Percentiles rank a stretch among this genome's conserved stretches.
These are phyloP conservation scores for Penicillium sp. DNA, from an alignment of 2,329 filamentous ascomycete species.

Conservation along the genomic window DNA sequence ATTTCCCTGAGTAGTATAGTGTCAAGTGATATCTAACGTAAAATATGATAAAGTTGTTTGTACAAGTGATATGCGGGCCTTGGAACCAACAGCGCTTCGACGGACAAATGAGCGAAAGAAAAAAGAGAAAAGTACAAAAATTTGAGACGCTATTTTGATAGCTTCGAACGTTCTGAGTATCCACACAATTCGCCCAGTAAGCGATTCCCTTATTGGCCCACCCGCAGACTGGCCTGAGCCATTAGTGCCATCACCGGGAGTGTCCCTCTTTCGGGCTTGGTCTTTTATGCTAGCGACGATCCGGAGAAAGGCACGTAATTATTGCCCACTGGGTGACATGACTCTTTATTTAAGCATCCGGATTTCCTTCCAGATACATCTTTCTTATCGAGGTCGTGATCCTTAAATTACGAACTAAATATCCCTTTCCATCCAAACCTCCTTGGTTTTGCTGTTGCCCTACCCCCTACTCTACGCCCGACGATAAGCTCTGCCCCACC, in stretches of 20 bases:
- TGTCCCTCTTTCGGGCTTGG: slow-evolving; percentile 7
- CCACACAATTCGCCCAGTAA: slow-evolving; percentile 21
- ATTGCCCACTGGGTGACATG: neutral
- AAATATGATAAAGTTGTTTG: neutral
- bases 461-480: neutral
- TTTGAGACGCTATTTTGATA: slow-evolving; percentile 23
- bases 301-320: slow-evolving; percentile 16
- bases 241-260: slow-evolving; percentile 16
- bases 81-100: neutral
- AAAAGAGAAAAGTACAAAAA: neutral
- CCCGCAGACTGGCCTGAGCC: slow-evolving; percentile 11
- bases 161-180: slow-evolving; percentile 15
- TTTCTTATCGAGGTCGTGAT: neutral
- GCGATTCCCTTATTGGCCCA: slow-evolving; percentile 24
- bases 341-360: slow-evolving; percentile 7
- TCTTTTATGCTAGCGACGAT: slow-evolving; percentile 15
- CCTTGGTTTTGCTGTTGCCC: neutral
- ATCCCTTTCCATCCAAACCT: neutral
- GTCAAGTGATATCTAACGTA: no score
- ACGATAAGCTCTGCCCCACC: neutral
- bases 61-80: neutral
- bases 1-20: neutral
- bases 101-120: neutral
- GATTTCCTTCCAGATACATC: slow-evolving; percentile 1
- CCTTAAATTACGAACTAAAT: no score